Percentiles rank a stretch among this genome's conserved stretches.
Conservation (phyloP, 1,284 basidiomycete genomes). For the Ceratobasidium sp. region DNA sequence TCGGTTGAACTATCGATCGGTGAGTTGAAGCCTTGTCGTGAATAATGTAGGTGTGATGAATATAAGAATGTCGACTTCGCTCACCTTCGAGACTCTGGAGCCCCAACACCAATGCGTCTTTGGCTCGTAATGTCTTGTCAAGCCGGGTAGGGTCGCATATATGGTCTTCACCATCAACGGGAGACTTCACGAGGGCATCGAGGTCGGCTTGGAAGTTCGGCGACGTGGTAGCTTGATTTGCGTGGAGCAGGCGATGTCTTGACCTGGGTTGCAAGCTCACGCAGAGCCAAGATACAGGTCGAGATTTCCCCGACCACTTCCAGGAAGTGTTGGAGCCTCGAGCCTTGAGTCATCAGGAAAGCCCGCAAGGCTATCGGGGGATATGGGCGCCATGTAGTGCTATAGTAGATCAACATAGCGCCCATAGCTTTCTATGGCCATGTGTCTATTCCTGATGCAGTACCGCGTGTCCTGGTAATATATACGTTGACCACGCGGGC, state of each 20-base stretch:
- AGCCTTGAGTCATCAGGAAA: no score
- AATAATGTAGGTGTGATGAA: no score
- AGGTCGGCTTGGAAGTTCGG: constrained; percentile 7
- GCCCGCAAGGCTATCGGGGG: no score
- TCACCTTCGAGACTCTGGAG: constrained; percentile 12
- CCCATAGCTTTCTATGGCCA: no score
- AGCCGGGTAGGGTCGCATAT: background rate
- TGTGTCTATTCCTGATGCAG: no score
- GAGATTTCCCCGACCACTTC: constrained; percentile 5
- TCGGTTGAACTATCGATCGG: background rate
- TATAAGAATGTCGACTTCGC: background rate
- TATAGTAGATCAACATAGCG: no score
- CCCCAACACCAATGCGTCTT: background rate
- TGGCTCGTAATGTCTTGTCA: background rate
- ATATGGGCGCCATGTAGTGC: no score
- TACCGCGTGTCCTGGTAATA: no score
- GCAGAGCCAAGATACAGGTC: background rate
- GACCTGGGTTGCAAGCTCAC: background rate
- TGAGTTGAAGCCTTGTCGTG: background rate
- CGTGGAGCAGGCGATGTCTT: constrained; percentile 1
- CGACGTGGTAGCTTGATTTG: background rate
- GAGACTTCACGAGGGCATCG: background rate
- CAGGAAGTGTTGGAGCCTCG: background rate
- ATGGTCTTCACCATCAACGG: background rate
- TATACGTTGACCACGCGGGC: no score